Base-by-base conservation (phyloP, 1,284 basidiomycete species). In the Fistulinella cinereoalba region DNA sequence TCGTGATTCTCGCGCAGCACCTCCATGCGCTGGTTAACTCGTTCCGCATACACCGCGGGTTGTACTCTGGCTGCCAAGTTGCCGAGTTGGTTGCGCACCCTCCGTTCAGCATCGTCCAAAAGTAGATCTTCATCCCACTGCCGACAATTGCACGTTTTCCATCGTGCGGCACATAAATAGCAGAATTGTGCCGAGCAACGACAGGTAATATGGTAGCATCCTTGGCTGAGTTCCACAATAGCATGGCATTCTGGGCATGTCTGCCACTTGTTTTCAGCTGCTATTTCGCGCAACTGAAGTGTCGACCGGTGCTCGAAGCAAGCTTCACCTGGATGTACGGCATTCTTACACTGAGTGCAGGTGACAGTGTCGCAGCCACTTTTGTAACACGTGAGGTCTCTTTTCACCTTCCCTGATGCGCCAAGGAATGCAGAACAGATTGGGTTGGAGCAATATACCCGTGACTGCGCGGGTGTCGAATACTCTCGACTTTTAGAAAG, bases 151-250 rank as follows among this genome's bases (percentile, higher is more conserved):
- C 72, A 73, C 2, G 58, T 68, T 55, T 66, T 72, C 73, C 72
- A 75, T 33, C 38, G 46, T 18, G 61, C 65, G 9, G 56, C 56
- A 55, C 73, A 75, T n/a, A 69, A 31, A 51, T 75, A 74, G 52
- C 73, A 75, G 55, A 75, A 75, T 50, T 75, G 56, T 7, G 64
- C 59, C 18, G 58, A 58, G 55, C 74, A 75, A 4, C 69, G 62
- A 47, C 74, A 76, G 25, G 66, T 72, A 56, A 75, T 74, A 38
- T 76, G 74, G 43, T 65, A 70, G 49, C 74, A 75, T 0, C 73
- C 73, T 13, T 59, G 47, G 37, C 55, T 59, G 38, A 72, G 70
- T 51, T 76, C 73, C 40, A 75, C 60, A 39, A 75, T 61, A 31
- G 63, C 56, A 39, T 61, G 59, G 55, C 73, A 75, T 2, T 65